A percentile compares a stretch with the other conserved stretches of the same genome.
phyloP scores from a whole-genome alignment of 2,329 filamentous ascomycete species.

The Sarocladium oryzae region DNA sequence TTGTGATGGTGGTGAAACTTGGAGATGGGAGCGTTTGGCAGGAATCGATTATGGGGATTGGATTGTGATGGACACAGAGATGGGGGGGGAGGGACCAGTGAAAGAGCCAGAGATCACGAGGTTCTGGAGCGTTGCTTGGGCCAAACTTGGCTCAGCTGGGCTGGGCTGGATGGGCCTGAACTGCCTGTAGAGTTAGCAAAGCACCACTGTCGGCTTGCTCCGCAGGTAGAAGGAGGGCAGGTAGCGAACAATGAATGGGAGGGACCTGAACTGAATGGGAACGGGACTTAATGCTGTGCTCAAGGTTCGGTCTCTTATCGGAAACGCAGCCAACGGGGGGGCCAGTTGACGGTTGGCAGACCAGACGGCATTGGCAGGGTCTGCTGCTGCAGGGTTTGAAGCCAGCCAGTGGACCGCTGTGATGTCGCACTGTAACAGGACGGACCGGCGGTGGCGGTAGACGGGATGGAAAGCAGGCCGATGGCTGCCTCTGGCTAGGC shows the following conservation, averaged over 20 bases:
- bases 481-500: too few relatives aligned
- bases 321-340: too few relatives aligned
- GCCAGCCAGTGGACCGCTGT: too few relatives aligned
- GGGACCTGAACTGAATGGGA: not conserved
- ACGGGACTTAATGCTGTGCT: too few relatives aligned
- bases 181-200: too few relatives aligned
- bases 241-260: too few relatives aligned
- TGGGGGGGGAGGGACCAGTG: not conserved
- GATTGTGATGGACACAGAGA: not conserved
- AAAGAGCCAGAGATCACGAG: slow-evolving; percentile 3
- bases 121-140: not conserved
- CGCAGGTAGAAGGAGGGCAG: not conserved
- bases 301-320: too few relatives aligned
- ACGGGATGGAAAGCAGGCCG: too few relatives aligned
- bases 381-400: not conserved
- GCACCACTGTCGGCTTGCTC: not conserved
- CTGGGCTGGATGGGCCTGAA: not conserved
- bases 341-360: not conserved
- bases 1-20: not conserved
- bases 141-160: too few relatives aligned
- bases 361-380: not conserved
- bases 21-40: not conserved
- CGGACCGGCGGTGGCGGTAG: not conserved
- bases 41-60: slow-evolving; percentile 6
- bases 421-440: not conserved